These are phyloP conservation scores for Debaryomyces subglobosus DNA, from an alignment of 1,139 yeast species.

Conservation along the genomic window DNA sequence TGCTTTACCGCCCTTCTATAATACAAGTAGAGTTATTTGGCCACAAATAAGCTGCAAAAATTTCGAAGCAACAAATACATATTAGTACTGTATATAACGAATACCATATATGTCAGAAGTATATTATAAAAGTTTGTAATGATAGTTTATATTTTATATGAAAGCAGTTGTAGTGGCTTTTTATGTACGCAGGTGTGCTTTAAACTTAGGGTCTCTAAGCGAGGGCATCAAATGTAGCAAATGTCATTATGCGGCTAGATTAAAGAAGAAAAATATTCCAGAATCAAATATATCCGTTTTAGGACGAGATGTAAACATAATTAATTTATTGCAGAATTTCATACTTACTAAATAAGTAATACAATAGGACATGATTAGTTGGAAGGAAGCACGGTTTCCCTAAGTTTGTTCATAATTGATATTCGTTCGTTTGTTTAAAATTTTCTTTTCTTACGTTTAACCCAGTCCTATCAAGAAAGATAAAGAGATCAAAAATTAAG, in stretches of 20 bases:
- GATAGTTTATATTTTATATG: neutral
- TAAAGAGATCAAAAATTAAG: neutral
- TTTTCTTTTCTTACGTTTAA: neutral
- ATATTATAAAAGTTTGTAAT: too few species aligned
- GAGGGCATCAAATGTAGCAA: neutral
- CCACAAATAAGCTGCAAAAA: slow-evolving; percentile 8
- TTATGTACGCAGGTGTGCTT: too few species aligned
- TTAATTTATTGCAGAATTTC: neutral
- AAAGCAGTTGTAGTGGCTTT: neutral
- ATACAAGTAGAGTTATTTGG: neutral
- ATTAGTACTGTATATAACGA: neutral
- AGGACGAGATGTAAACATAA: slow-evolving; percentile 5
- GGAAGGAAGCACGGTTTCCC: neutral
- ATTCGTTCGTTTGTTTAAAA: neutral
- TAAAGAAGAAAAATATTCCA: neutral
- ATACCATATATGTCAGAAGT: too few species aligned
- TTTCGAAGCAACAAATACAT: neutral
- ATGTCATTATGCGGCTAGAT: neutral
- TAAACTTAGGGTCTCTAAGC: neutral
- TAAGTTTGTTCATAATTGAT: neutral
- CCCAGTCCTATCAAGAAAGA: neutral
- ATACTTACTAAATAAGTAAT: neutral
- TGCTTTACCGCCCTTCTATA: neutral
- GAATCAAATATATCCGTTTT: slow-evolving; percentile 1
- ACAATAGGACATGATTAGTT: neutral